Percentiles rank a stretch among this genome's conserved stretches.
These are phyloP conservation scores for Acorus gramineus DNA, from an alignment of 106 monocot species.

Conservation along the genomic window DNA sequence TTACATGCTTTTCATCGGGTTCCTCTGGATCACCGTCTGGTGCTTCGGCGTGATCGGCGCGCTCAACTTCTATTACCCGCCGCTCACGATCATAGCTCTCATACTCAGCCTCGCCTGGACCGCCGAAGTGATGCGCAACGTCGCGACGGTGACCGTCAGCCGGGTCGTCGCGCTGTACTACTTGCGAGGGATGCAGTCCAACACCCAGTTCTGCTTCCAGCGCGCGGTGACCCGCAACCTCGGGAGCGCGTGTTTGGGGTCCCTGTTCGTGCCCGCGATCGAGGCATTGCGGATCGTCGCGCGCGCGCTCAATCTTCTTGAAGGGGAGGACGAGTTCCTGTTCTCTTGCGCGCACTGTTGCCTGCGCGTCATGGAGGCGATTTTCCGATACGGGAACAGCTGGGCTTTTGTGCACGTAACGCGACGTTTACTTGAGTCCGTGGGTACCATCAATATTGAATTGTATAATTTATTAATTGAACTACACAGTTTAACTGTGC, in stretches of 20 bases:
- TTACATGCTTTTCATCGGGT: constrained; percentile 53
- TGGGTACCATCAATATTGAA: too few species aligned
- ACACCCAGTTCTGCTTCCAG: constrained; percentile 73
- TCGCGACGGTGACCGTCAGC: constrained; percentile 81
- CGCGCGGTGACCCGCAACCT: constrained; percentile 67
- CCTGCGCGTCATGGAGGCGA: constrained; percentile 75
- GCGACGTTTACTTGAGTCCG: background rate
- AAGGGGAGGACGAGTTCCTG: constrained; percentile 97
- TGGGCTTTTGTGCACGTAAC: constrained; percentile 96
- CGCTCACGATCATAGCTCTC: constrained; percentile 52
- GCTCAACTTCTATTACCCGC: constrained; percentile 61
- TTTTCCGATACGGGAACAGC: constrained; percentile 94
- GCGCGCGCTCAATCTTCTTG: constrained; percentile 76
- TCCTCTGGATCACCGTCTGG: constrained; percentile 81
- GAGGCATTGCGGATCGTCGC: constrained; percentile 77
- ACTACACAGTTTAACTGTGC: too few species aligned
- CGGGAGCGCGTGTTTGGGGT: constrained; percentile 85
- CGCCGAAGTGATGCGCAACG: constrained; percentile 96
- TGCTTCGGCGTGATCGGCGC: constrained; percentile 94
- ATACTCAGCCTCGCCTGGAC: constrained; percentile 86
- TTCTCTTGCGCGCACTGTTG: constrained; percentile 99
- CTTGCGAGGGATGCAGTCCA: constrained; percentile 89
- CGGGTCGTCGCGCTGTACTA: constrained; percentile 84
- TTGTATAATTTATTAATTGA: too few species aligned
- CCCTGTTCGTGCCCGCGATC: constrained; percentile 84